Percentiles rank a stretch among this genome's conserved stretches.
These are phyloP conservation scores for Zanthoxylum bungeanum DNA, from an alignment of 345 rosid genomes.

Conservation along the genomic window DNA sequence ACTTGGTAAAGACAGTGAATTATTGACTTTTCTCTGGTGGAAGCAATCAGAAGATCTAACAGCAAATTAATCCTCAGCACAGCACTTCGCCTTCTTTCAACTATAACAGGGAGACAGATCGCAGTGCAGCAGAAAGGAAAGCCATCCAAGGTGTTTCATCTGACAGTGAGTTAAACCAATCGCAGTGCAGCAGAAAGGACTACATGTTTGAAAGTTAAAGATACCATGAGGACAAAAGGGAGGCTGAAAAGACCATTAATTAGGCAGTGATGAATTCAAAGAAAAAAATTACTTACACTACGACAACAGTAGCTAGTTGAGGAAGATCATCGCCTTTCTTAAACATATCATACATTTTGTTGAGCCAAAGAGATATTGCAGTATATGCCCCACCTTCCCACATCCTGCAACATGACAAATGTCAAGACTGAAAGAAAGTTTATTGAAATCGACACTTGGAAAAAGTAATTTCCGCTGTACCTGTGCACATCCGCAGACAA, in stretches of 20 bases:
- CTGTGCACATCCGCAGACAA: slow-evolving; percentile 93
- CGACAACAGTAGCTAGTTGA: slow-evolving; percentile 73
- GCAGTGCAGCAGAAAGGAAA: slow-evolving; percentile 3
- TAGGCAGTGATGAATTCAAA: not conserved
- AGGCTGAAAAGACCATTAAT: not conserved
- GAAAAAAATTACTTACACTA: slow-evolving; percentile 55
- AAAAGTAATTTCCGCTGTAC: slow-evolving; percentile 29
- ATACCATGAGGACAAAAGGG: not conserved
- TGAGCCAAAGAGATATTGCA: slow-evolving; percentile 80
- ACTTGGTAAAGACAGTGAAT: not conserved
- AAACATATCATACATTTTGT: slow-evolving; percentile 52
- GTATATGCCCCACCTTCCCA: slow-evolving; percentile 84
- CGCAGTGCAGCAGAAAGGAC: not conserved
- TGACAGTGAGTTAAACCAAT: not conserved
- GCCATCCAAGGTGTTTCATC: not conserved
- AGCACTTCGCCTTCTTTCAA: slow-evolving; percentile 11
- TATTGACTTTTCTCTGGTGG: not conserved
- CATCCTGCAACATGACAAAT: slow-evolving; percentile 54
- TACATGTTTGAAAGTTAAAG: not conserved
- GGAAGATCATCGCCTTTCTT: slow-evolving; percentile 67
- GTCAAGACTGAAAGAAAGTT: slow-evolving; percentile 20
- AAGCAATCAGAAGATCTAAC: not conserved
- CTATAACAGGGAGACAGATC: not conserved
- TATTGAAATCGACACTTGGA: slow-evolving; percentile 14
- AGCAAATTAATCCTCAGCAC: not conserved